Conservation (phyloP, 2,329 filamentous ascomycete species). For the Paecilomyces fulvus region DNA sequence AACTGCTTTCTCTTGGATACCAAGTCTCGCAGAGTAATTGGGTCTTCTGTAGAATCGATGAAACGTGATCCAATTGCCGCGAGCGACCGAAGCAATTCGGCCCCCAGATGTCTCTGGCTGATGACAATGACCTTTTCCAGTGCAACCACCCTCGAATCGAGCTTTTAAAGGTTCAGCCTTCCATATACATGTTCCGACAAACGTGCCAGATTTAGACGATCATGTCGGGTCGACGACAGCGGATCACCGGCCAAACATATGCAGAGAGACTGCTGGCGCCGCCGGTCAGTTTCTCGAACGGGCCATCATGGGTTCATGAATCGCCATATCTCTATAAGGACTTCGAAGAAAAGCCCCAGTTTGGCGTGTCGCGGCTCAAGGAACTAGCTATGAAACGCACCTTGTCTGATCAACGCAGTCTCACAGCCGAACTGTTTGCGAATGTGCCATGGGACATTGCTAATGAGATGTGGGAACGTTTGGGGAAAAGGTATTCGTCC, state of each 20-base stretch:
- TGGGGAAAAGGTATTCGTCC: slow-evolving; percentile 25
- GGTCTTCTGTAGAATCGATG: not conserved
- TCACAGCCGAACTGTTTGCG: slow-evolving; percentile 27
- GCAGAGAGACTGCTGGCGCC: slow-evolving; percentile 7
- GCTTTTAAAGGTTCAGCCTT: not conserved
- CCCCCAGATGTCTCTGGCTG: not conserved
- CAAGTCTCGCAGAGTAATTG: not conserved
- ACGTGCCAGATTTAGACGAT: not conserved
- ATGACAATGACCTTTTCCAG: not conserved
- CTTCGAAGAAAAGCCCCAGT: slow-evolving; percentile 15
- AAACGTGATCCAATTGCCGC: not conserved
- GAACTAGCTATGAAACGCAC: slow-evolving; percentile 23
- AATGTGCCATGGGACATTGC: slow-evolving; percentile 33
- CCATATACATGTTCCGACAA: slow-evolving; percentile 28
- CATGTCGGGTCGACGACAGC: slow-evolving; percentile 7
- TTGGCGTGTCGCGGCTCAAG: slow-evolving; percentile 26
- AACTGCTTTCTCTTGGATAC: not conserved
- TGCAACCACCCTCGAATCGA: not conserved
- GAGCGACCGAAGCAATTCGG: not conserved
- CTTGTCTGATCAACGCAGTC: slow-evolving; percentile 28
- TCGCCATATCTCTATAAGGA: slow-evolving; percentile 24
- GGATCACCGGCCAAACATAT: slow-evolving; percentile 11
- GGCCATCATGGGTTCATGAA: slow-evolving; percentile 31
- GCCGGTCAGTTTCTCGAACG: slow-evolving; percentile 8
- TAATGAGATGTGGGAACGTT: slow-evolving; percentile 29